Evolutionary conservation across 371 early-diverging fungal species (phyloP).

Genomic region (Haplosporangium sp.): DNA sequence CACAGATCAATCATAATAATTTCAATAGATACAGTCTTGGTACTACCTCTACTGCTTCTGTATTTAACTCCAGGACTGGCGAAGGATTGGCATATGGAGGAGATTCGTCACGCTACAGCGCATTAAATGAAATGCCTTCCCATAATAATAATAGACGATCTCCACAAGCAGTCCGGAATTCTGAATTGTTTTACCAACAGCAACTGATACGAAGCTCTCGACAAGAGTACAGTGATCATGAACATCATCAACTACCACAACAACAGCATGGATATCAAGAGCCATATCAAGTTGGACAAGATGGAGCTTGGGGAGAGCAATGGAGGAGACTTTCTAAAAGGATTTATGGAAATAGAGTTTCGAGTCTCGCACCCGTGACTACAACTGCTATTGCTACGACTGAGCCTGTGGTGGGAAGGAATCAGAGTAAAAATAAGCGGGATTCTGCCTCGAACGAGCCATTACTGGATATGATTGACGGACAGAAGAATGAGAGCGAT

Average conservation of each 20-base stretch:
- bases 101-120: not conserved
- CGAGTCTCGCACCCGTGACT: not conserved
- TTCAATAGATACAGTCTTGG: not conserved
- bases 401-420: constrained; percentile 6
- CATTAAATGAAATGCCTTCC: not conserved
- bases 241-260: constrained; percentile 2
- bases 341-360: constrained; percentile 1
- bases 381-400: not conserved
- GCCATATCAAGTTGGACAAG: not conserved
- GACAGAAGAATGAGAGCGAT: not conserved
- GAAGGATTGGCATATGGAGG: not conserved
- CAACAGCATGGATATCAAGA: not conserved
- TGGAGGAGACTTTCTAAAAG: constrained; percentile 5
- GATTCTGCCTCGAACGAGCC: not conserved
- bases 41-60: not conserved
- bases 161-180: not conserved
- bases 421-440: not conserved
- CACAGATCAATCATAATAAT: not conserved
- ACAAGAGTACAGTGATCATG: constrained; percentile 13
- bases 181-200: not conserved
- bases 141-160: not conserved
- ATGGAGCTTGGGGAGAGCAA: not conserved
- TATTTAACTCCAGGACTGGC: not conserved
- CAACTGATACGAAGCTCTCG: not conserved
- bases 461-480: not conserved